Evolutionary conservation across 495 filamentous ascomycete species (phyloP), one percentile per base, ranked within the genome.

Genomic region (Penicillium samsonianum): DNA sequence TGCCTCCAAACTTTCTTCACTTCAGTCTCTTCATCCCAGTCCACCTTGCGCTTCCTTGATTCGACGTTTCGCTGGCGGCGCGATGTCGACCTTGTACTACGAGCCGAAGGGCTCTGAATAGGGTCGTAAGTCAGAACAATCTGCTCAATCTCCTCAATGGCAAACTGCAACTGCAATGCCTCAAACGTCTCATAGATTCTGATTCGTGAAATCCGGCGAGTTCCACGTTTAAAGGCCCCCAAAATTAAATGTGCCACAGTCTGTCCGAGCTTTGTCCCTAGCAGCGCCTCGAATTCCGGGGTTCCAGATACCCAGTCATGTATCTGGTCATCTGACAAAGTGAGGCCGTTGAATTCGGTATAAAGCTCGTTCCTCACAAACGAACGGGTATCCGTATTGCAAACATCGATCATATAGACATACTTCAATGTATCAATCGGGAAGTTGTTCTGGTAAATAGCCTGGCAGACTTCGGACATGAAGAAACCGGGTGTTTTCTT

Each of bases 191-290:
- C 22, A 26, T 10, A 58, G 2, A 28, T 43, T 2, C 30, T 30
- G 2, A 58, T 37, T 4, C 20, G 55, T 17, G 19, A 8, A 28
- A 58, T 46, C 5, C 47, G 55, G 0, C 48, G 55, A 33, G 47
- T 52, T 22, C 47, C 48, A 25, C 55, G 33, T 11, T 17, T 2
- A 10, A 58, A 45, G 10, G 55, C 55, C 14, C 48, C 38, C 48
- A 51, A 20, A n/a, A 58, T 12, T 26, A 58, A 9, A 46, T 31
- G 37, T 5, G 23, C 55, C 11, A 38, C 30, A 12, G 23, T 22
- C 16, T n/a, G 38, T 1, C 55, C 55, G 22, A 52, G 10, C 14
- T 19, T 14, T 14, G 55, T 43, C 5, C 55, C 55, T 9, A 58
- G 48, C 2, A 58, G 10, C 3, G 17, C 47, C 3, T 46, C 26